Conservation (phyloP, 2,329 filamentous ascomycete genomes). For the Epichloe glyceriae region DNA sequence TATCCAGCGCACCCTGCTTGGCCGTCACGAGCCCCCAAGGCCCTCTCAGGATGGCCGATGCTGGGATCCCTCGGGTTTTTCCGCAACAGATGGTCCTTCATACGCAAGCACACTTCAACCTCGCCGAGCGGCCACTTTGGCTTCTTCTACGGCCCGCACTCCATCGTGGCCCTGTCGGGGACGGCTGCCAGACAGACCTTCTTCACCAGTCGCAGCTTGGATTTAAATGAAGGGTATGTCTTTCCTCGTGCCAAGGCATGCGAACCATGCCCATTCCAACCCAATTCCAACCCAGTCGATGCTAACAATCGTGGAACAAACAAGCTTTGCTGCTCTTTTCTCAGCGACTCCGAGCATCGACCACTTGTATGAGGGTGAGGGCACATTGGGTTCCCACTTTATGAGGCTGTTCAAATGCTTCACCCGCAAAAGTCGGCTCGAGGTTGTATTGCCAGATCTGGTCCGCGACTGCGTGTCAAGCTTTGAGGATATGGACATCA, state of each 20-base stretch:
- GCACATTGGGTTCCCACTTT: constrained; percentile 13
- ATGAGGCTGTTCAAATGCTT: constrained; percentile 18
- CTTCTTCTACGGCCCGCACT: constrained; percentile 32
- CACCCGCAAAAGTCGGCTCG: constrained; percentile 25
- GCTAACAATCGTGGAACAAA: neutral
- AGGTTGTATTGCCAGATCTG: constrained; percentile 26
- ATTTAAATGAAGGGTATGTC: constrained; percentile 28
- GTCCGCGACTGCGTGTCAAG: constrained; percentile 24
- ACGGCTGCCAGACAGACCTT: constrained; percentile 28
- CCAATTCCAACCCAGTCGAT: no score
- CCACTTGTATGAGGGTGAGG: constrained; percentile 10
- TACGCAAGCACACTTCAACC: constrained; percentile 17
- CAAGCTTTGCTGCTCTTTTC: constrained; percentile 19
- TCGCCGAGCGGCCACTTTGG: constrained; percentile 31
- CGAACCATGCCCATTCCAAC: no score
- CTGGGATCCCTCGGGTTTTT: constrained; percentile 33
- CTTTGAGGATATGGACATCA: neutral
- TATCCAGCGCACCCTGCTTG: constrained; percentile 9
- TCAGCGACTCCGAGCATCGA: constrained; percentile 16
- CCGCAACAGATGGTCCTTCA: constrained; percentile 31
- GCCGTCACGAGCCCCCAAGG: constrained; percentile 13
- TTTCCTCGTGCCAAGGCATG: neutral
- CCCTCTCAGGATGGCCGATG: constrained; percentile 24
- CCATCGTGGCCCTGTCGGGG: constrained; percentile 31
- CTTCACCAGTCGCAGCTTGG: constrained; percentile 30